A percentile compares a stretch with the other conserved stretches of the same genome.
These are phyloP conservation scores for Ceratocystis ficicola DNA, from an alignment of 2,329 filamentous ascomycete species.

Conservation along the genomic window DNA sequence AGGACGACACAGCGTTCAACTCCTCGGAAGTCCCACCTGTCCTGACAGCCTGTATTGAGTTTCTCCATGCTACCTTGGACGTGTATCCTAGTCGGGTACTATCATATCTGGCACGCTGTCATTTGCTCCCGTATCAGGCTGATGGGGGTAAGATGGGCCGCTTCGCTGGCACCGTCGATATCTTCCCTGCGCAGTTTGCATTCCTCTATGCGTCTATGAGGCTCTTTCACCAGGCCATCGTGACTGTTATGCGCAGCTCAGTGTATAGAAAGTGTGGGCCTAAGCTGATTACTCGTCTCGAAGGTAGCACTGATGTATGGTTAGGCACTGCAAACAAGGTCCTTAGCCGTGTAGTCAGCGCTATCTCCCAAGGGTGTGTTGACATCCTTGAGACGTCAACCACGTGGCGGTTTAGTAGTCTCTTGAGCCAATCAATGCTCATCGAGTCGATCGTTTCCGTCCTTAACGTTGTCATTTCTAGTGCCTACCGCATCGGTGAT, in stretches of 20 bases:
- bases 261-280: conserved; percentile 51
- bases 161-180: conserved; percentile 71
- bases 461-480: conserved; percentile 59
- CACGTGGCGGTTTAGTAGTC: conserved; percentile 68
- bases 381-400: conserved; percentile 77
- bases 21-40: conserved; percentile 55
- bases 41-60: conserved; percentile 60
- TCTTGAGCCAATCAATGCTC: conserved; percentile 56
- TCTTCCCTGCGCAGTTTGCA: conserved; percentile 61
- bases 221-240: conserved; percentile 62
- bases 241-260: conserved; percentile 59
- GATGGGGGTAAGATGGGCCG: conserved; percentile 63
- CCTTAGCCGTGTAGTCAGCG: conserved; percentile 56
- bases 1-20: conserved; percentile 44
- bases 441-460: conserved; percentile 54
- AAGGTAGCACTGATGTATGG: conserved; percentile 42
- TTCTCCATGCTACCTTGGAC: conserved; percentile 59
- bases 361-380: conserved; percentile 62
- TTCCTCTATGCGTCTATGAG: conserved; percentile 63
- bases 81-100: conserved; percentile 76
- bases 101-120: conserved; percentile 75
- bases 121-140: conserved; percentile 63
- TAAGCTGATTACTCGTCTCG: conserved; percentile 38
- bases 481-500: conserved; percentile 64
- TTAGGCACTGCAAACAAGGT: conserved; percentile 68